A percentile compares a stretch with the other conserved stretches of the same genome.
phyloP scores from a whole-genome alignment of 768 basidiomycete genomes.

The Lepiota brunneoincarnata region DNA sequence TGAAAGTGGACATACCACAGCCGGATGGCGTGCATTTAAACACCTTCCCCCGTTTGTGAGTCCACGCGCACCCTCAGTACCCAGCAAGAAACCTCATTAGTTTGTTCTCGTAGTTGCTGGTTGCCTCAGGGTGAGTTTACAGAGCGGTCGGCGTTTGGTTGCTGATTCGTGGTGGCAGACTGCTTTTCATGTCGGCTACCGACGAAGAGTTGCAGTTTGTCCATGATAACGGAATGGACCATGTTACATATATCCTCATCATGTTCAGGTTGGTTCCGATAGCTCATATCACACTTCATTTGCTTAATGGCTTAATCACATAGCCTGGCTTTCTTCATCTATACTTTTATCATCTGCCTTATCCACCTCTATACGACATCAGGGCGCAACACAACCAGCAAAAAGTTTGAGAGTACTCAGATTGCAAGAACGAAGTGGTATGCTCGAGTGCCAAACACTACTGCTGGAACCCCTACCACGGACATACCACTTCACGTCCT shows the following conservation, averaged over 20 bases:
- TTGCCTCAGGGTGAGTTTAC: slow-evolving; percentile 60
- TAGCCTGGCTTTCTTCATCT: slow-evolving; percentile 76
- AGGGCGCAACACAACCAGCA: slow-evolving; percentile 49
- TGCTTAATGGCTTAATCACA: background rate
- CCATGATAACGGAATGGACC: slow-evolving; percentile 77
- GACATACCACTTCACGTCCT: slow-evolving; percentile 38
- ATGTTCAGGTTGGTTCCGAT: slow-evolving; percentile 63
- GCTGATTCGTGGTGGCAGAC: slow-evolving; percentile 30
- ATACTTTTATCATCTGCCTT: slow-evolving; percentile 68
- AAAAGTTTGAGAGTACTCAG: slow-evolving; percentile 17
- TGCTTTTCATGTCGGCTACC: slow-evolving; percentile 93
- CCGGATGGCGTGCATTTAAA: slow-evolving; percentile 63
- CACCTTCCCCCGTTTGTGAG: slow-evolving; percentile 89
- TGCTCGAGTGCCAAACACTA: slow-evolving; percentile 46
- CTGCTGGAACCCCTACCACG: slow-evolving; percentile 11
- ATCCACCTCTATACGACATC: slow-evolving; percentile 66
- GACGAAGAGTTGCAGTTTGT: slow-evolving; percentile 57
- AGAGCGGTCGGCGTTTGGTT: too few species aligned
- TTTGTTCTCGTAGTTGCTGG: slow-evolving; percentile 50
- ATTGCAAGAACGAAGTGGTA: slow-evolving; percentile 56
- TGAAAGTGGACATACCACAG: slow-evolving; percentile 24
- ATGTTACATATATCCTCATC: slow-evolving; percentile 85
- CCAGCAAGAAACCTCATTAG: slow-evolving; percentile 3
- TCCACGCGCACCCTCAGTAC: slow-evolving; percentile 16
- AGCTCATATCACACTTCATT: background rate